Conservation (phyloP, 2,329 filamentous ascomycete species). For the Hypomyces rosellus region DNA sequence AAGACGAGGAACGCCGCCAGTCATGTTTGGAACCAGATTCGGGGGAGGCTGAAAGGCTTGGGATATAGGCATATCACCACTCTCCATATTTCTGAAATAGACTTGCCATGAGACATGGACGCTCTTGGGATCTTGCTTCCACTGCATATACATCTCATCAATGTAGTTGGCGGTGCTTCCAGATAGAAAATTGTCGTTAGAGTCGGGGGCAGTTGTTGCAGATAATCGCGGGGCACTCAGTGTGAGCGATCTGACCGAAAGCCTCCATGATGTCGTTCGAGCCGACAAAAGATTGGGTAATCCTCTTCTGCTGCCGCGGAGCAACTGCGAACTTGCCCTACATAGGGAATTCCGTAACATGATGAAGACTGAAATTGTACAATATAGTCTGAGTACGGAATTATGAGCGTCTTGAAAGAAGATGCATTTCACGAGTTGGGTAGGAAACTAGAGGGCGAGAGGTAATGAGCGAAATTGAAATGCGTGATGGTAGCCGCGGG, state of each 20-base stretch:
- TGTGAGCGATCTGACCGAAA: slow-evolving; percentile 43
- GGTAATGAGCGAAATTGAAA: too few relatives aligned
- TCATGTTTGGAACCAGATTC: slow-evolving; percentile 76
- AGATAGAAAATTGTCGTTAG: slow-evolving; percentile 92
- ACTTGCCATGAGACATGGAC: slow-evolving; percentile 98
- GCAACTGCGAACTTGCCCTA: slow-evolving; percentile 59
- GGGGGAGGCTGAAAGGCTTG: slow-evolving; percentile 95
- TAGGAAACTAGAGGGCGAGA: too few relatives aligned
- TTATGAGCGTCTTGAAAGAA: too few relatives aligned
- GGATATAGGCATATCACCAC: slow-evolving; percentile 93
- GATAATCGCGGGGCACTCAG: slow-evolving; percentile 45
- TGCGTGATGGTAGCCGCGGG: too few relatives aligned
- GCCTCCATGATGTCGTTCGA: slow-evolving; percentile 37
- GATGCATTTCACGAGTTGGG: too few relatives aligned
- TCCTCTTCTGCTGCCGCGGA: slow-evolving; percentile 44
- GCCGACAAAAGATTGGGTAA: slow-evolving; percentile 30
- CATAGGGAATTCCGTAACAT: slow-evolving; percentile 69
- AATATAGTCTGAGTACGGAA: too few relatives aligned
- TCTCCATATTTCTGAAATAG: slow-evolving; percentile 99
- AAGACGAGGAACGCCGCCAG: slow-evolving; percentile 68
- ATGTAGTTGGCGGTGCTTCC: slow-evolving; percentile 98
- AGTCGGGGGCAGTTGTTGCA: slow-evolving; percentile 56
- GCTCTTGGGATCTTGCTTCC: slow-evolving; percentile 87
- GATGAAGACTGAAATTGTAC: slow-evolving; percentile 31
- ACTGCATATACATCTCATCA: slow-evolving; percentile 98